Evolutionary conservation across 2,329 filamentous ascomycete genomes (phyloP), one percentile per base, ranked within the genome.

Genomic region (Canariomyces notabilis): DNA sequence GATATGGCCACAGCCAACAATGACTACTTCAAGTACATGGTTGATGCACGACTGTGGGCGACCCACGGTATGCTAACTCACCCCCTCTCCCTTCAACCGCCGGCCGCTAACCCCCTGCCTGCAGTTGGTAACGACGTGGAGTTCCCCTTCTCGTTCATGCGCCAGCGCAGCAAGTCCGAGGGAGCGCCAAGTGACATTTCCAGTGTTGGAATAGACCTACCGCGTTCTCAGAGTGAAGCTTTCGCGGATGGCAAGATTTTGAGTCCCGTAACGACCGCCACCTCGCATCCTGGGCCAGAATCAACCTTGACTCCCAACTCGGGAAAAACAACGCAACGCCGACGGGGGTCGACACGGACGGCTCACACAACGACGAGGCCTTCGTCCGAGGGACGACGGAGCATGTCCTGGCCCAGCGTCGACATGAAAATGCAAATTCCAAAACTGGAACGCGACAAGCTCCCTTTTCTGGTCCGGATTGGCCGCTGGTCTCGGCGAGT

Each of bases 61-160:
- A 45, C 41, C 5, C 48, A 54, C 23, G 52, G 57, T 59, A 42
- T 4, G 48, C 7, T 12, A 29, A 9, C 45, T n/a, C n/a, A n/a
- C 4, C 5, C 9, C 6, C 9, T 29, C 7, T 6, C 5, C 11
- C 4, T 12, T 12, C 9, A 6, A 2, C n/a, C 2, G 11, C 2
- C 37, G 32, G 21, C 8, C 7, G 14, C 48, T 54, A 41, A 53
- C 44, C n/a, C n/a, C n/a, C 15, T 15, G 14, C n/a, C 4, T 20
- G 11, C 34, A 59, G 57, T 59, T 11, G 57, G 55, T 12, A 34
- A 33, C 12, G 51, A 51, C 3, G 16, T 55, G 2, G 48, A 52
- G 1, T 59, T 59, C 15, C 57, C 57, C 3, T 59, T 59, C 29
- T 21, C 52, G 11, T 59, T 58, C 32, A 59, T 59, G 57, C 54